These are phyloP conservation scores for Paulownia fortunei DNA, from an alignment of 257 asterid genomes.

Conservation along the genomic window DNA sequence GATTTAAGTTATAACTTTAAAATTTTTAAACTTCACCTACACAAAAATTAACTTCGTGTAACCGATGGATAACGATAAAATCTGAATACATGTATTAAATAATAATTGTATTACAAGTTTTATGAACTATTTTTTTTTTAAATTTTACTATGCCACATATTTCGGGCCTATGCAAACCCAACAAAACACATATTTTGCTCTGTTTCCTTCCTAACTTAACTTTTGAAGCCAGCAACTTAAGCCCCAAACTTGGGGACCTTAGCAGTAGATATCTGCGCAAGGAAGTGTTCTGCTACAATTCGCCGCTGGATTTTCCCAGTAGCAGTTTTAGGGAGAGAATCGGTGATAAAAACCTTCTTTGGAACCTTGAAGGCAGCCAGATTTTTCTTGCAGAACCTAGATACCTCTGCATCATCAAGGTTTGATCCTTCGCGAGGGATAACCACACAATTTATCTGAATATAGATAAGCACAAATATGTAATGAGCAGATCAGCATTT, in stretches of 20 bases:
- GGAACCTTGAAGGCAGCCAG: conserved; percentile 97
- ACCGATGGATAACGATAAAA: no score
- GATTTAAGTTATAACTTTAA: no score
- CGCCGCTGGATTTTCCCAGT: conserved; percentile 91
- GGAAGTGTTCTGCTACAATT: conserved; percentile 89
- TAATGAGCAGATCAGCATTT: neutral
- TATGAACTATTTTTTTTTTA: no score
- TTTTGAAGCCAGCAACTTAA: conserved; percentile 31
- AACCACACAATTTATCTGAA: conserved; percentile 94
- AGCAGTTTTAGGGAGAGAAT: conserved; percentile 87
- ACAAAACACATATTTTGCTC: neutral
- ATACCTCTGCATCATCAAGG: conserved; percentile 73
- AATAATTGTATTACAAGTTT: no score
- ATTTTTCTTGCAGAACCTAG: conserved; percentile 80
- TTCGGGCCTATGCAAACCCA: neutral
- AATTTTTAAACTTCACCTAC: no score
- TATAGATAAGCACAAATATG: neutral
- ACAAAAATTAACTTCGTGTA: no score
- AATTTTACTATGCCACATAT: no score
- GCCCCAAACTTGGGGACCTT: conserved; percentile 89
- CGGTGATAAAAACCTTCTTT: conserved; percentile 86
- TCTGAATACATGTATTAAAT: no score
- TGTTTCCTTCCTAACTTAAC: neutral
- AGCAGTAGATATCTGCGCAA: conserved; percentile 83
- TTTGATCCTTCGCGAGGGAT: conserved; percentile 78